Base-by-base conservation (phyloP, 2,329 filamentous ascomycete species). In the Sclerotiophoma versabilis region DNA sequence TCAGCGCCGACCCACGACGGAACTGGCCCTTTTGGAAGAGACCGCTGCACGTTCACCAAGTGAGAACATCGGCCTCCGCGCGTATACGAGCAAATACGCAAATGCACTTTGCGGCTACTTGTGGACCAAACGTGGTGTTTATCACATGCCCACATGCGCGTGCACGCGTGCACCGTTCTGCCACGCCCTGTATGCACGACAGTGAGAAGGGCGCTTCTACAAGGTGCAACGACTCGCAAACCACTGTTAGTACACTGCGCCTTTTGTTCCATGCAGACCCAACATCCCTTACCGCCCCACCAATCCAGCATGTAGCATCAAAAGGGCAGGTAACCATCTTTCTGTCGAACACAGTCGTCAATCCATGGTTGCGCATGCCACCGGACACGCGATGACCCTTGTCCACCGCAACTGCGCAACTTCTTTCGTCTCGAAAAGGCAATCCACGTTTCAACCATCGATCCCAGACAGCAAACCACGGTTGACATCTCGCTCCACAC, bases 331-430 rank as follows among this genome's bases (percentile, higher is more conserved):
- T 37, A 27, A 26, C 14, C 1, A 14, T 23, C 19, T 14, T 14
- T 32, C 34, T 14, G 8, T 39, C 34, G 34, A 48, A 22, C 20
- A 23, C 45, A 39, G 34, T 12, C 20, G 23, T 14, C 25, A 19
- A 32, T 15, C 49, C 49, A 45, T 20, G 41, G 49, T 51, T 51
- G n/a, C 15, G 33, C 20, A 45, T 15, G 26, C 49, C 26, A 38
- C 19, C 33, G 25, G 25, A 26, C 19, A 32, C 39, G 27, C 26
- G 34, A 47, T 20, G 19, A 32, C 17, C 34, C 34, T 14, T 39
- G 26, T n/a, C 26, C 20, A 39, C 14, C 26, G n/a, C 34, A 7
- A 14, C 9, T 41, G 10, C 14, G n/a, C 23, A 5, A 12, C 10
- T 36, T 12, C 20, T 8, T 6, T 17, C n/a, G 14, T 33, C 47